Conservation (phyloP, 2,329 filamentous ascomycete species). For the Polytolypa hystricis region DNA sequence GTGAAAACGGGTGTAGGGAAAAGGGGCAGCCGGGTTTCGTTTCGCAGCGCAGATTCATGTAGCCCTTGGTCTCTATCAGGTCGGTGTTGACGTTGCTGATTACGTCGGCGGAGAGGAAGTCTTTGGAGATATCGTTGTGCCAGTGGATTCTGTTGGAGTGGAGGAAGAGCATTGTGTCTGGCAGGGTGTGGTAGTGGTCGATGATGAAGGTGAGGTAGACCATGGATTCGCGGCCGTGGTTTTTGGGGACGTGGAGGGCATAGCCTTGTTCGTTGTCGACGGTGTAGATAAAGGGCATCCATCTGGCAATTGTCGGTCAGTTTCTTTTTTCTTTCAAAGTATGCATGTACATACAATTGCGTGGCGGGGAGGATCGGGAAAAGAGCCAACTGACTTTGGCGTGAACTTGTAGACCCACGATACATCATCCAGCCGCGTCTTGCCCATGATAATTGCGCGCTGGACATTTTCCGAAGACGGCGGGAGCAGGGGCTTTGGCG, state of each 20-base stretch:
- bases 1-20: constrained; percentile 1
- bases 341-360: neutral
- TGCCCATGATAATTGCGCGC: neutral
- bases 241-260: constrained; percentile 18
- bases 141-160: constrained; percentile 31
- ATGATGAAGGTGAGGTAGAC: constrained; percentile 43
- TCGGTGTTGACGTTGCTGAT: constrained; percentile 38
- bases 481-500: neutral
- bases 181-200: constrained; percentile 38
- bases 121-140: constrained; percentile 41
- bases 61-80: constrained; percentile 38
- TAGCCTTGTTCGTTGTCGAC: neutral
- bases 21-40: constrained; percentile 40
- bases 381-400: neutral
- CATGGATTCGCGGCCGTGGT: constrained; percentile 45
- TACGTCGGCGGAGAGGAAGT: constrained; percentile 15
- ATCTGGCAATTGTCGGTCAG: constrained; percentile 1
- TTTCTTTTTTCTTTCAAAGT: constrained; percentile 2
- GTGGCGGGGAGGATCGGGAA: neutral
- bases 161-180: constrained; percentile 37
- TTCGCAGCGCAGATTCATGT: constrained; percentile 45
- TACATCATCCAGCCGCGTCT: neutral
- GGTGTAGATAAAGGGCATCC: neutral
- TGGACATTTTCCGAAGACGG: neutral
- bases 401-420: neutral